Percentiles rank a stretch among this genome's conserved stretches.
Evolutionary conservation across 2,329 filamentous ascomycete species (phyloP).

Genomic region (Cordyceps tenuipes): DNA sequence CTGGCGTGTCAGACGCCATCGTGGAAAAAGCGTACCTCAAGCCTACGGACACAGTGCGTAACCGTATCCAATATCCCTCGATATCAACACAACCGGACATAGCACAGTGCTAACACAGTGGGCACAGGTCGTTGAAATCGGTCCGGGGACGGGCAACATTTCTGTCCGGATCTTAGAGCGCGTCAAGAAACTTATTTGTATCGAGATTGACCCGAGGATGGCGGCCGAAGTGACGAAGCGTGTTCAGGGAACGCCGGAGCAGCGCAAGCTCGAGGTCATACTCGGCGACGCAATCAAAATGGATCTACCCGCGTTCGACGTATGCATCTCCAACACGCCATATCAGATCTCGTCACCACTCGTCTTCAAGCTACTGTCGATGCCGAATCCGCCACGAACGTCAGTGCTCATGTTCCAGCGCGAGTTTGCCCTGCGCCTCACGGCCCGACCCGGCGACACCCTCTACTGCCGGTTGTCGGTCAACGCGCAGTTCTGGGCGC

Average conservation of each 20-base stretch:
- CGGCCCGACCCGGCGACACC: conserved; percentile 78
- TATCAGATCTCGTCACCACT: conserved; percentile 85
- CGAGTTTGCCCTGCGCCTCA: conserved; percentile 85
- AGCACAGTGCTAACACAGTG: too few relatives aligned
- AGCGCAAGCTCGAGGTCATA: conserved; percentile 77
- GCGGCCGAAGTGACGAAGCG: conserved; percentile 90
- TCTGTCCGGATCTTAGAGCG: conserved; percentile 84
- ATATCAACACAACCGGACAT: too few relatives aligned
- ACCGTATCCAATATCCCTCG: too few relatives aligned
- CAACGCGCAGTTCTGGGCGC: conserved; percentile 83
- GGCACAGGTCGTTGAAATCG: conserved; percentile 52
- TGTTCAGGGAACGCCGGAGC: conserved; percentile 79
- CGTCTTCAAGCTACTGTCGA: conserved; percentile 80
- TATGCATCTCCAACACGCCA: conserved; percentile 64
- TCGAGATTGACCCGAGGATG: conserved; percentile 95
- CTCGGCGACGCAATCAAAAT: conserved; percentile 86
- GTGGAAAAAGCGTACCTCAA: conserved; percentile 74
- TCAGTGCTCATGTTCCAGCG: conserved; percentile 95
- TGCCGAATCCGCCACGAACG: conserved; percentile 70
- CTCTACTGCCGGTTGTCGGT: conserved; percentile 87
- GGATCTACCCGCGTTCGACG: conserved; percentile 66
- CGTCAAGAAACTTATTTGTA: conserved; percentile 71
- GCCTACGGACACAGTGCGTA: conserved; percentile 70
- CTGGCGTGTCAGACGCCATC: conserved; percentile 68
- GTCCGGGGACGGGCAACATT: conserved; percentile 81